phyloP scores from a whole-genome alignment of 176 grass and related monocot species.

The Typha latifolia region DNA sequence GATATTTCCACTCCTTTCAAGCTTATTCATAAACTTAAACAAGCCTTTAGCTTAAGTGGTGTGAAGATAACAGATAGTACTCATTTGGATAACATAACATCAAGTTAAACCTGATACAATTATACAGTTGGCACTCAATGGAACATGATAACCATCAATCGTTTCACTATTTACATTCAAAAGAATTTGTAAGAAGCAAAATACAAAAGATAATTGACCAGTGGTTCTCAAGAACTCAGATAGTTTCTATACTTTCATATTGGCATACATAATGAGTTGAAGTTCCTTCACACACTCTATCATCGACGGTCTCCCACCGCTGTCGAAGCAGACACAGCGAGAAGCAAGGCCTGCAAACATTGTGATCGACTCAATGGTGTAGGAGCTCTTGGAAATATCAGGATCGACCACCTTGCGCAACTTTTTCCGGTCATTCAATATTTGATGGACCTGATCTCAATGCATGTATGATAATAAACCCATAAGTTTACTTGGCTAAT shows the following conservation, averaged over 20 bases:
- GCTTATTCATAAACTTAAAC: too few relatives aligned
- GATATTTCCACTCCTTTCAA: too few relatives aligned
- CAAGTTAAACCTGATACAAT: too few relatives aligned
- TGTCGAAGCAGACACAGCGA: conserved; percentile 74
- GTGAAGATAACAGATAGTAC: too few relatives aligned
- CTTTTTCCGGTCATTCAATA: conserved; percentile 61
- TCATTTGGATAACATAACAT: too few relatives aligned
- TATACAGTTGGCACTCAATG: too few relatives aligned
- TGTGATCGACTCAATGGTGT: conserved; percentile 58
- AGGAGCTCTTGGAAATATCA: conserved; percentile 60
- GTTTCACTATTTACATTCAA: background rate
- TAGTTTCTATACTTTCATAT: conserved; percentile 57
- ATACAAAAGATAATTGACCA: background rate
- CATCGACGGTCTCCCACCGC: conserved; percentile 65
- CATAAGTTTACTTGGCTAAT: background rate
- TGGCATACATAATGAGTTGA: conserved; percentile 71
- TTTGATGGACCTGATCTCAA: conserved; percentile 45
- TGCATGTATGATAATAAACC: background rate
- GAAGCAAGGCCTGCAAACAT: conserved; percentile 76
- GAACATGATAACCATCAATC: background rate
- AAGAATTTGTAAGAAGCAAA: background rate
- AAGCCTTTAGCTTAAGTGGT: too few relatives aligned
- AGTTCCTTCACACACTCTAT: conserved; percentile 81
- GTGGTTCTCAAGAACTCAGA: background rate
- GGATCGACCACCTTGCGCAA: conserved; percentile 74